Evolutionary conservation across 2,329 filamentous ascomycete genomes (phyloP).

Genomic region (Apiospora kogelbergensis): DNA sequence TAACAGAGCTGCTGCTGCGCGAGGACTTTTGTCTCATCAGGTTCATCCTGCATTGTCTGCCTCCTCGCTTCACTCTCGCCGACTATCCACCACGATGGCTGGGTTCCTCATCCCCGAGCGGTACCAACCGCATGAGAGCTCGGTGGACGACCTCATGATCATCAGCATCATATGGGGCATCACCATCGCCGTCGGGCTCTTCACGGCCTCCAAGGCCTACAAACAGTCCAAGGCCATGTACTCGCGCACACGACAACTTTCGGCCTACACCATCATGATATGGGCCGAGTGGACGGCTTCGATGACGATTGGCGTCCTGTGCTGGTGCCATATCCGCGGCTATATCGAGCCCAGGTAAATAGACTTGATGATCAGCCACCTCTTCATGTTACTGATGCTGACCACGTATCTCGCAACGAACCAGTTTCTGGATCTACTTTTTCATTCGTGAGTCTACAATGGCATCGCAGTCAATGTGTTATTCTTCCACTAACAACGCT

Average conservation of each 20-base stretch:
- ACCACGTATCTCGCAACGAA: not conserved
- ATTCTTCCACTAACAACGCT: not conserved
- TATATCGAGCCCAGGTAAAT: slow-evolving; percentile 7
- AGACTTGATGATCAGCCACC: not conserved
- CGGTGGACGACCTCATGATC: slow-evolving; percentile 25
- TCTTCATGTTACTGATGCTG: not conserved
- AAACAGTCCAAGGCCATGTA: slow-evolving; percentile 28
- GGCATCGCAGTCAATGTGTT: rapidly evolving
- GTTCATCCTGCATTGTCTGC: too few species aligned
- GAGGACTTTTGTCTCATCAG: not conserved
- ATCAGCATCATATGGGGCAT: slow-evolving; percentile 32
- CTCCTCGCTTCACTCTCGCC: not conserved
- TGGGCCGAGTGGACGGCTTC: slow-evolving; percentile 33
- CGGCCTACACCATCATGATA: slow-evolving; percentile 34
- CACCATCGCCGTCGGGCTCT: slow-evolving; percentile 30
- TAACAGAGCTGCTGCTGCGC: not conserved
- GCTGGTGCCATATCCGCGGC: slow-evolving; percentile 24
- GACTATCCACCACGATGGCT: not conserved
- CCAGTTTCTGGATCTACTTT: slow-evolving; percentile 14
- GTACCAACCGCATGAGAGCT: not conserved
- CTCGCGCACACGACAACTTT: slow-evolving; percentile 23
- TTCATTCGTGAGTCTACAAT: slow-evolving; percentile 8
- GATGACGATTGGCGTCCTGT: slow-evolving; percentile 26
- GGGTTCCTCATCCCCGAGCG: not conserved
- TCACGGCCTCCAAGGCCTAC: slow-evolving; percentile 27